phyloP scores from a whole-genome alignment of 805 yeast genomes.

The Cyberlindnera maritima region DNA sequence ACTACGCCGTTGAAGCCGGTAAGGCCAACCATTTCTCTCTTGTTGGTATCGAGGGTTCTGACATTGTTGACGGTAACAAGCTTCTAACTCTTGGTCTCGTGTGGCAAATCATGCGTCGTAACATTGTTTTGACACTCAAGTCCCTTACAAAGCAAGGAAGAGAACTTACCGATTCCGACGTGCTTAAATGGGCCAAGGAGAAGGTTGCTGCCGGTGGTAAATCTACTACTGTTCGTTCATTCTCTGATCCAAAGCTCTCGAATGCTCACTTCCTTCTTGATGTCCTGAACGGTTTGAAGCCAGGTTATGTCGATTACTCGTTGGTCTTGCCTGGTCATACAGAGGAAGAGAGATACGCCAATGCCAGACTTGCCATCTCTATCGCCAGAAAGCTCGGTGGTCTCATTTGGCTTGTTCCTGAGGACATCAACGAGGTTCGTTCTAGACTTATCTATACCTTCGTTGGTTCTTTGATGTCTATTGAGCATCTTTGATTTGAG shows the following conservation, averaged over 20 bases:
- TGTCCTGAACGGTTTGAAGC: slow-evolving; percentile 88
- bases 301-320: slow-evolving; percentile 96
- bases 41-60: slow-evolving; percentile 98
- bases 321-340: slow-evolving; percentile 77
- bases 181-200: slow-evolving; percentile 90
- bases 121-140: slow-evolving; percentile 80
- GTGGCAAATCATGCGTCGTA: slow-evolving; percentile 98
- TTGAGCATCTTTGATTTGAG: slow-evolving; percentile 32
- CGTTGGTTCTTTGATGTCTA: slow-evolving; percentile 91
- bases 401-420: slow-evolving; percentile 99
- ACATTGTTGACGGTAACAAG: slow-evolving; percentile 90
- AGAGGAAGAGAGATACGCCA: slow-evolving; percentile 86
- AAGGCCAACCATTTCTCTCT: slow-evolving; percentile 88
- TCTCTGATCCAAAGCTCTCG: slow-evolving; percentile 76
- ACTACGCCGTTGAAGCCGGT: slow-evolving; percentile 96
- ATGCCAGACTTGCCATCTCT: slow-evolving; percentile 95
- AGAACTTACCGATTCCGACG: slow-evolving; percentile 79
- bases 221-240: slow-evolving; percentile 67
- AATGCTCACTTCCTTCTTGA: slow-evolving; percentile 83
- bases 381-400: slow-evolving; percentile 98
- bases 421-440: slow-evolving; percentile 95
- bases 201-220: slow-evolving; percentile 87
- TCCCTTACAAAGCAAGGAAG: slow-evolving; percentile 64
- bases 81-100: slow-evolving; percentile 87
- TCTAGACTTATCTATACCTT: slow-evolving; percentile 90